These are phyloP conservation scores for Jaltomata sinuosa DNA, from an alignment of 257 asterid genomes.

Conservation along the genomic window DNA sequence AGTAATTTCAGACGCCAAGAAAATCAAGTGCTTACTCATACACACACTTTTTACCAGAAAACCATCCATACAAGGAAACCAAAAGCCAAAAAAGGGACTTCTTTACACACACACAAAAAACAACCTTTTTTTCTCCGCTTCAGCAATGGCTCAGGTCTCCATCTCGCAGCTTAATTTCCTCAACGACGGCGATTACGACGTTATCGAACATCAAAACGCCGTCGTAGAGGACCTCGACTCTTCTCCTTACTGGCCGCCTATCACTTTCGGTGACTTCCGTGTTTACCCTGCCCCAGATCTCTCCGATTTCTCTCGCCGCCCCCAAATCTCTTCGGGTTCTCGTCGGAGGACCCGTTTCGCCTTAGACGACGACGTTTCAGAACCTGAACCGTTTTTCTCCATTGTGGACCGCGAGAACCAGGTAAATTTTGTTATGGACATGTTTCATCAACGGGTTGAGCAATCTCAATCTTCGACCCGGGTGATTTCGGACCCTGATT, in stretches of 20 bases:
- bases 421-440: slow-evolving; percentile 30
- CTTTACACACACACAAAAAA: no score
- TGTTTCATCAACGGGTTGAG: slow-evolving; percentile 29
- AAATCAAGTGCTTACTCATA: background rate
- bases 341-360: background rate
- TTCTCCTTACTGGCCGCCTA: slow-evolving; percentile 16
- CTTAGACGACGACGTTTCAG: slow-evolving; percentile 4
- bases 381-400: slow-evolving; percentile 8
- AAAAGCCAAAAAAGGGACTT: background rate
- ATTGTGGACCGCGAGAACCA: slow-evolving; percentile 20
- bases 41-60: background rate
- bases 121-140: background rate
- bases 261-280: slow-evolving; percentile 17
- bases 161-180: slow-evolving; percentile 15
- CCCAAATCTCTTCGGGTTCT: slow-evolving; percentile 1
- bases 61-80: background rate
- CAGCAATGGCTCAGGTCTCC: slow-evolving; percentile 8
- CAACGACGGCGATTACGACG: slow-evolving; percentile 8
- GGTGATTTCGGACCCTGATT: slow-evolving; percentile 2
- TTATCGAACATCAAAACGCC: background rate
- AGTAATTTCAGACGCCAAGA: background rate
- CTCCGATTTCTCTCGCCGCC: background rate
- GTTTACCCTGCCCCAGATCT: slow-evolving; percentile 12
- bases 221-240: background rate
- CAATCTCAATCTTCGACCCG: slow-evolving; percentile 15